Evolutionary conservation across 176 grass and related monocot species (phyloP), one percentile per base, ranked within the genome.

Genomic region (Pontederia crassipes): DNA sequence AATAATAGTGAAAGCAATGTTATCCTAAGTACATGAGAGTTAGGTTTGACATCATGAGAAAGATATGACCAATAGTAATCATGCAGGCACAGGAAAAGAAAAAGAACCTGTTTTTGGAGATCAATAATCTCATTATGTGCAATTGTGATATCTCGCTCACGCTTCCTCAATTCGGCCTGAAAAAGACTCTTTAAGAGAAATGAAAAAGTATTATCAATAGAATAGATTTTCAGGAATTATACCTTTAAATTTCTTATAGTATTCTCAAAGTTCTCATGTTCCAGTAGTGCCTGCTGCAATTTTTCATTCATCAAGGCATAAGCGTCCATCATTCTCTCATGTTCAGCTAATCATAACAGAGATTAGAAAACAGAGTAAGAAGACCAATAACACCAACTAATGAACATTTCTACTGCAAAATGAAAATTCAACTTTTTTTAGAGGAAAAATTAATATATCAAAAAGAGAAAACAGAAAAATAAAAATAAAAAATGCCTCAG

Each of bases 231-330:
- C 13, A 16, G 11, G 4, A 2, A 48, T 20, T 46, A 57, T 84
- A 90, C 93, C 93, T 88, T 92, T 55, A 98, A 74, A 59, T 87
- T 92, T 68, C 87, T 74, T 55, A 92, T 89, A 29, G 61, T 81
- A 58, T 74, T 89, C 66, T 98, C 87, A 79, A 98, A 85, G 81
- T 86, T 98, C 54, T 88, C 93, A 66, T 98, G 87, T 65, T 89
- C 93, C 58, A 92, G 59, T 46, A 92, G 67, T 76, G 93, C 79
- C 62, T 92, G 93, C 67, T 98, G 87, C 80, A 98, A 75, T 72
- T 92, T 98, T 79, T 98, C 79, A 55, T 88, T 86, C 77, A 98
- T 87, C 67, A 98, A 67, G 60, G 88, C 71, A 64, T 92, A 98
- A 45, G 93, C 76, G 74, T 98, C 84, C 7, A 82, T 68, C 93